Conservation (phyloP, 2,329 filamentous ascomycete species). For the Neopestalotiopsis sp. region DNA sequence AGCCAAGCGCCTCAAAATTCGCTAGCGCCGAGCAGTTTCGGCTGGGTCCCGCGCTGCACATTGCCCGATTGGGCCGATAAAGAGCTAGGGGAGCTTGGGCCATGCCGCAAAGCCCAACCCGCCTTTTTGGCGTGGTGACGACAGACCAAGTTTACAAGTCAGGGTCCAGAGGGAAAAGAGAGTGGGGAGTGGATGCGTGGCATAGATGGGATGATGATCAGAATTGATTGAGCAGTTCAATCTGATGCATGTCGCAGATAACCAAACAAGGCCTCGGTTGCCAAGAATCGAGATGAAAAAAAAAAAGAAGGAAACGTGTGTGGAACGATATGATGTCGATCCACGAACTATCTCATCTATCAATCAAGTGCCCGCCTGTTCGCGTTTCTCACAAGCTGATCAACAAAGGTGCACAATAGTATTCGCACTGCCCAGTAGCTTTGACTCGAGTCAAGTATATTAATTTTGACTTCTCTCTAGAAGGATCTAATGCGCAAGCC, state of each 20-base stretch:
- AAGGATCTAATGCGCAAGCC: too few species aligned
- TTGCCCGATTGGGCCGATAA: background rate
- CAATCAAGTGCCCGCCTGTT: background rate
- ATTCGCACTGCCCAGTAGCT: too few species aligned
- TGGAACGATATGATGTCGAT: background rate
- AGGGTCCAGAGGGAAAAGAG: background rate
- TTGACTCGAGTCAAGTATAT: too few species aligned
- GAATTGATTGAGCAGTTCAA: background rate
- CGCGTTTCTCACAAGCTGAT: background rate
- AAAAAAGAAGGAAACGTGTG: background rate
- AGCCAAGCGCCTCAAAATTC: conserved; percentile 2
- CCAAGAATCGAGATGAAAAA: background rate
- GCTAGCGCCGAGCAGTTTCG: conserved; percentile 5
- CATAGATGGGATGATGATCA: background rate
- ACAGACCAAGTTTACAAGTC: background rate
- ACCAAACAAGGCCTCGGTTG: background rate
- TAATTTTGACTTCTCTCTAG: too few species aligned
- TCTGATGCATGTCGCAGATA: conserved; percentile 1
- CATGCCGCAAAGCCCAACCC: conserved; percentile 1
- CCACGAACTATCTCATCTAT: background rate
- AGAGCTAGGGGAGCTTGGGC: conserved; percentile 2
- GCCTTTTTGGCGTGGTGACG: conserved; percentile 1
- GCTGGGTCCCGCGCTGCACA: background rate
- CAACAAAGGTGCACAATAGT: too few species aligned
- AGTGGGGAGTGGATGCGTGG: background rate